These are phyloP conservation scores for Agrocybe chaxingu DNA, from an alignment of 768 basidiomycete species.

Conservation along the genomic window DNA sequence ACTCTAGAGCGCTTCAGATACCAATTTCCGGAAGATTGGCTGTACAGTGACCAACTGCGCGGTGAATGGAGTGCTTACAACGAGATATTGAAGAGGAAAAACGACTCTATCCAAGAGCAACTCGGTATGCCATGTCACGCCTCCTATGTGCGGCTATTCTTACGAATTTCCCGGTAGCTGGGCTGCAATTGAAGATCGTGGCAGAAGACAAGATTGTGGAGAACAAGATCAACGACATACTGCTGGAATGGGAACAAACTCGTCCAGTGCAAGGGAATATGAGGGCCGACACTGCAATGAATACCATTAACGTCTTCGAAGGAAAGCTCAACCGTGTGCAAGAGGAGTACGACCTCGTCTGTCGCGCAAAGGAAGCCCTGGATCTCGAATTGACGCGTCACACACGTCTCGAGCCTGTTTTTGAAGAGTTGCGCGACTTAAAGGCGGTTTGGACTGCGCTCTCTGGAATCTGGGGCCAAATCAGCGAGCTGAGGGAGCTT, in stretches of 20 bases:
- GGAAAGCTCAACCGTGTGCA: slow-evolving; percentile 84
- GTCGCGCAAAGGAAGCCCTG: slow-evolving; percentile 94
- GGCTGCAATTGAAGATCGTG: slow-evolving; percentile 98
- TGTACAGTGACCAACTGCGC: slow-evolving; percentile 94
- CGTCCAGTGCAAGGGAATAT: slow-evolving; percentile 97
- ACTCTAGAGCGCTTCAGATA: slow-evolving; percentile 95
- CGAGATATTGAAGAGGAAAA: slow-evolving; percentile 97
- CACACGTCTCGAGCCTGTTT: slow-evolving; percentile 88
- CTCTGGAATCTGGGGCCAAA: slow-evolving; percentile 94
- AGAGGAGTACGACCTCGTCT: slow-evolving; percentile 94
- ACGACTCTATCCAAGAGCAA: slow-evolving; percentile 97
- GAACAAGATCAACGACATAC: slow-evolving; percentile 89
- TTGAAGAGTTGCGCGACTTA: slow-evolving; percentile 92
- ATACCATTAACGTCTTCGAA: slow-evolving; percentile 93
- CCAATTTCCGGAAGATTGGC: slow-evolving; percentile 96
- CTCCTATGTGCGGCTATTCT: background rate
- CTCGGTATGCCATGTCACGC: slow-evolving; percentile 54
- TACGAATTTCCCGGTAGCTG: slow-evolving; percentile 48
- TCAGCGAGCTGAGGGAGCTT: slow-evolving; percentile 83
- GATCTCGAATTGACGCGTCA: slow-evolving; percentile 89
- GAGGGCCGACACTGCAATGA: slow-evolving; percentile 95
- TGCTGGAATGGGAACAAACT: slow-evolving; percentile 92
- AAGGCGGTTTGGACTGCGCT: slow-evolving; percentile 99
- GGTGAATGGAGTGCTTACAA: slow-evolving; percentile 99
- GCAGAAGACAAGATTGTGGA: slow-evolving; percentile 98